phyloP scores from a whole-genome alignment of 2,329 filamentous ascomycete species.

The Colletotrichum gigasporum region DNA sequence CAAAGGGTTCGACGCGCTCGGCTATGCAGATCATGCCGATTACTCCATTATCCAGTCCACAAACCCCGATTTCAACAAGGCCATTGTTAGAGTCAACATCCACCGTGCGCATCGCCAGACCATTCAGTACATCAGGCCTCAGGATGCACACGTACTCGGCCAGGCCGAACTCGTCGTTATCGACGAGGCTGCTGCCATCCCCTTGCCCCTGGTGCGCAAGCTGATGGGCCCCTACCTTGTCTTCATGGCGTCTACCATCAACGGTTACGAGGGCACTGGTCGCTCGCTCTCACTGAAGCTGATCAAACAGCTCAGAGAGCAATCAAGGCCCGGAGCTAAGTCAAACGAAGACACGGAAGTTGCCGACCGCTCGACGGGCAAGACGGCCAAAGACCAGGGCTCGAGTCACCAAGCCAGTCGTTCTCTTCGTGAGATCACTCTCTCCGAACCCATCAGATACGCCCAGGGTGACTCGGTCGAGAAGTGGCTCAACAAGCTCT shows the following conservation, averaged over 20 bases:
- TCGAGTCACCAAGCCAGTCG: slow-evolving; percentile 71
- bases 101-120: slow-evolving; percentile 95
- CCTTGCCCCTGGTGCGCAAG: slow-evolving; percentile 89
- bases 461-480: slow-evolving; percentile 90
- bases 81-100: slow-evolving; percentile 95
- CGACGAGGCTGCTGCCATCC: slow-evolving; percentile 96
- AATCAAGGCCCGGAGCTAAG: slow-evolving; percentile 75
- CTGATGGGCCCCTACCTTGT: slow-evolving; percentile 96
- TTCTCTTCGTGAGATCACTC: slow-evolving; percentile 88
- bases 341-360: slow-evolving; percentile 70
- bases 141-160: slow-evolving; percentile 93
- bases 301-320: slow-evolving; percentile 95
- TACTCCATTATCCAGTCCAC: slow-evolving; percentile 99
- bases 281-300: slow-evolving; percentile 94
- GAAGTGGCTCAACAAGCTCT: slow-evolving; percentile 93
- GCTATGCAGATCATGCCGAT: slow-evolving; percentile 93
- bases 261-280: slow-evolving; percentile 97
- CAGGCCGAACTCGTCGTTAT: slow-evolving; percentile 97
- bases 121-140: slow-evolving; percentile 97
- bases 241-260: slow-evolving; percentile 99
- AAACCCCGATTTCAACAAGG: slow-evolving; percentile 99
- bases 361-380: slow-evolving; percentile 82
- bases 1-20: slow-evolving; percentile 95
- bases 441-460: slow-evolving; percentile 95
- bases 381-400: slow-evolving; percentile 70